phyloP scores from a whole-genome alignment of 768 basidiomycete species.

The Lanmaoa rubissima region DNA sequence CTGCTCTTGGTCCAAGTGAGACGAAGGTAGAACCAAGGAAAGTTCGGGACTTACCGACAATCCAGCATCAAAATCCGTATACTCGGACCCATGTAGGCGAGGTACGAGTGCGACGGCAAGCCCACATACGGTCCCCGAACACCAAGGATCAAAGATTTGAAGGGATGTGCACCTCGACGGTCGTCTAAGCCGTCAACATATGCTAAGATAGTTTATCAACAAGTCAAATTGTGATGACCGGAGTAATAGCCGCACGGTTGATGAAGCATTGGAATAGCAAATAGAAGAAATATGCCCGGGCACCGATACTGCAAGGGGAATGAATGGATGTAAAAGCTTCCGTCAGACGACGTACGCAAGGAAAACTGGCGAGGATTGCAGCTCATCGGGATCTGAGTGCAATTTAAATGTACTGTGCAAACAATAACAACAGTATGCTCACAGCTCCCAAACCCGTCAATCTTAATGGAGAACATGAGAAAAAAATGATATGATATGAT shows the following conservation, averaged over 20 bases:
- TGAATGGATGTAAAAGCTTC: background rate
- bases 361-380: constrained; percentile 74
- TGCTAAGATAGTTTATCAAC: constrained; percentile 12
- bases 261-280: constrained; percentile 93
- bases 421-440: constrained; percentile 27
- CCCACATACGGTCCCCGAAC: constrained; percentile 74
- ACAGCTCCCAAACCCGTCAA: constrained; percentile 86
- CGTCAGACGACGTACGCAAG: constrained; percentile 44
- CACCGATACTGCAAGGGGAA: constrained; percentile 60
- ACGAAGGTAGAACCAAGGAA: background rate
- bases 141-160: constrained; percentile 74
- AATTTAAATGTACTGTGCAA: background rate
- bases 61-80: constrained; percentile 74
- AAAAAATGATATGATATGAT: background rate
- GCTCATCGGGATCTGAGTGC: constrained; percentile 70
- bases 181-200: constrained; percentile 69
- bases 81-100: constrained; percentile 78
- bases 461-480: constrained; percentile 39
- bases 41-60: constrained; percentile 57
- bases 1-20: constrained; percentile 53
- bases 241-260: constrained; percentile 48
- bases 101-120: constrained; percentile 77
- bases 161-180: constrained; percentile 56
- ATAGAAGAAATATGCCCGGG: constrained; percentile 88
- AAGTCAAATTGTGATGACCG: background rate